Evolutionary conservation across 2,329 filamentous ascomycete genomes (phyloP), one percentile per base, ranked within the genome.

Genomic region (Talaromyces sp.): DNA sequence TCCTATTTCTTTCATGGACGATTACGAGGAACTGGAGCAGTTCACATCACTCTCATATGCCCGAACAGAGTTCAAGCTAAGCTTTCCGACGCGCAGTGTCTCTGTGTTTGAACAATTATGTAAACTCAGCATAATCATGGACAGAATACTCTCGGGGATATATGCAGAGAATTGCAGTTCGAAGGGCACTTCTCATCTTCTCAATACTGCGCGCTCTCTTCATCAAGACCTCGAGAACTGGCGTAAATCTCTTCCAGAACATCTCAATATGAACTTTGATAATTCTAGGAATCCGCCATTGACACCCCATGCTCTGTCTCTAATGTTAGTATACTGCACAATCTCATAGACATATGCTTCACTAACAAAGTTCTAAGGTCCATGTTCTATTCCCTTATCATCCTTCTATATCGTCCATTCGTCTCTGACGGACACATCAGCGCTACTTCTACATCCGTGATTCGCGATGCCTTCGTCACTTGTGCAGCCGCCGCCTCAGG

Each of bases 401-500:
- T 57, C 62, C 59, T 60, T 61, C 64, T 62, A 52, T 62, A 66
- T 61, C 57, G 61, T 15, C 41, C 36, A 51, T 56, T 60, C 21
- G 58, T 62, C 19, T 50, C 59, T 15, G 56, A 54, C 6, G 56
- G 56, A 46, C 41, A 54, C 31, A 54, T 54, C 8, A 41, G n/a
- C 9, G 25, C 50, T 21, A 41, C 50, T 33, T 58, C 56, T 5
- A 31, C 51, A 7, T 41, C 66, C 41, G 56, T 67, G 22, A 63
- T 65, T 28, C 62, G 66, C 36, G 60, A 66, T 58, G 67, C 66
- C 5, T 66, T 69, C 51, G 67, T 67, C 65, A 52, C 66, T 62
- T 66, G 75, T 65, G 66, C 71, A 62, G 15, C 61, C 63, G 61
- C 74, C 62, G 69, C 73, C 17, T 67, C 69, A 11, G 67, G 69